These are phyloP conservation scores for Lactarius sp. DNA, from an alignment of 768 basidiomycete genomes.

Conservation along the genomic window DNA sequence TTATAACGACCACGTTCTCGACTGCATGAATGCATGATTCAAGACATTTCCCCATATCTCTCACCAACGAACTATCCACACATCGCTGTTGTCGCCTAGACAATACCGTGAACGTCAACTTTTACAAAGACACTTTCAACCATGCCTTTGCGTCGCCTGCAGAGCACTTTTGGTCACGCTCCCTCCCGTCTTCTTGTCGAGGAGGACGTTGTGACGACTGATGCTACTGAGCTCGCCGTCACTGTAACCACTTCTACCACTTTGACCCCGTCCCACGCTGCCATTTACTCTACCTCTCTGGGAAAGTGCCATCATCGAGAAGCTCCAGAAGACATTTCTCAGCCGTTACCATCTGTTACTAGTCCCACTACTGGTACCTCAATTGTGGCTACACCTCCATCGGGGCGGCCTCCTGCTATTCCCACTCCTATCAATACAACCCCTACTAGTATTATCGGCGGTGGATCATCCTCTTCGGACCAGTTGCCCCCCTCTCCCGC, in stretches of 20 bases:
- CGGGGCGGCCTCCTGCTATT: not conserved
- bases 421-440: conserved; percentile 1
- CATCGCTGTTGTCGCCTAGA: not conserved
- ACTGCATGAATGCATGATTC: not conserved
- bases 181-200: not conserved
- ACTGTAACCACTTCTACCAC: not conserved
- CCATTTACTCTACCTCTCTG: not conserved
- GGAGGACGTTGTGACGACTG: conserved; percentile 8
- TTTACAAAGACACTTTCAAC: not conserved
- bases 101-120: not conserved
- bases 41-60: not conserved
- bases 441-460: not conserved
- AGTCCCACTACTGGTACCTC: not conserved
- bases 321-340: not conserved
- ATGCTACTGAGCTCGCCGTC: not conserved
- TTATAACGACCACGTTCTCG: conserved; percentile 6
- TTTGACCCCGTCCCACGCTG: not conserved
- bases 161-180: not conserved
- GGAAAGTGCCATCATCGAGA: conserved; percentile 11
- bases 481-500: conserved; percentile 26
- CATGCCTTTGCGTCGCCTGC: conserved; percentile 12
- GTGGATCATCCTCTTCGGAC: not conserved
- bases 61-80: not conserved
- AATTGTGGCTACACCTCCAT: not conserved
- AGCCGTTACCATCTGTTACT: too few relatives aligned